Conservation (phyloP, 352 stramenopile genomes). For the Plasmopara viticola region DNA sequence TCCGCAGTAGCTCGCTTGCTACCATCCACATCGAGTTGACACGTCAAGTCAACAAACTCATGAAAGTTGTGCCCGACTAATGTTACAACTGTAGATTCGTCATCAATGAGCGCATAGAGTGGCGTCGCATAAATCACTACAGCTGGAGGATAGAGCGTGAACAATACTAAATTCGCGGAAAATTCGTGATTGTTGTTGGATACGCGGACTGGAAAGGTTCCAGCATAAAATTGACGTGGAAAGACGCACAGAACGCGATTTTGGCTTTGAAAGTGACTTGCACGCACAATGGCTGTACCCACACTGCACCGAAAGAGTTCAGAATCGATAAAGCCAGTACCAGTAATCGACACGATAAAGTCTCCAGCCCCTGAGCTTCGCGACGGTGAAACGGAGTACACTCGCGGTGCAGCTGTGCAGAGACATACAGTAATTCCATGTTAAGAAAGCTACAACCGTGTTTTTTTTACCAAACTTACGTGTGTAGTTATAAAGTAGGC, state of each 20-base stretch:
- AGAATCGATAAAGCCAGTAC: conserved; percentile 25
- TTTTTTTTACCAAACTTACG: conserved; percentile 6
- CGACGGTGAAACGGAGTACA: conserved; percentile 20
- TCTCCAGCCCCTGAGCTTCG: conserved; percentile 11
- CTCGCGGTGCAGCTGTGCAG: conserved; percentile 18
- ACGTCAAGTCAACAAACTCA: conserved; percentile 13
- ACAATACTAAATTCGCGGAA: conserved; percentile 12
- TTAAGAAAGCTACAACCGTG: not conserved
- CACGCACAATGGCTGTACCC: conserved; percentile 8
- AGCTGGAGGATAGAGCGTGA: conserved; percentile 7
- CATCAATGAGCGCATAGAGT: conserved; percentile 12
- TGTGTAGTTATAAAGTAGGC: conserved; percentile 22
- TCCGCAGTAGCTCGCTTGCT: not conserved
- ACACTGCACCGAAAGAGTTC: conserved; percentile 23
- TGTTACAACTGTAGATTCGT: conserved; percentile 10
- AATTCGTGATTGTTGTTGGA: conserved; percentile 43
- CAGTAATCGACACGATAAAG: conserved; percentile 15
- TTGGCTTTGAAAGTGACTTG: conserved; percentile 10
- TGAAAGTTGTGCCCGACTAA: conserved; percentile 28
- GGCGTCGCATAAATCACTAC: conserved; percentile 21
- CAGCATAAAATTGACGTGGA: conserved; percentile 13
- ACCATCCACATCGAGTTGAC: conserved; percentile 11
- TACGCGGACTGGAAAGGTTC: conserved; percentile 19
- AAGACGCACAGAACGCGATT: conserved; percentile 20
- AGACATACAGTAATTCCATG: not conserved